Base-by-base conservation (phyloP, 768 basidiomycete species). In the Pleurotus giganteus region DNA sequence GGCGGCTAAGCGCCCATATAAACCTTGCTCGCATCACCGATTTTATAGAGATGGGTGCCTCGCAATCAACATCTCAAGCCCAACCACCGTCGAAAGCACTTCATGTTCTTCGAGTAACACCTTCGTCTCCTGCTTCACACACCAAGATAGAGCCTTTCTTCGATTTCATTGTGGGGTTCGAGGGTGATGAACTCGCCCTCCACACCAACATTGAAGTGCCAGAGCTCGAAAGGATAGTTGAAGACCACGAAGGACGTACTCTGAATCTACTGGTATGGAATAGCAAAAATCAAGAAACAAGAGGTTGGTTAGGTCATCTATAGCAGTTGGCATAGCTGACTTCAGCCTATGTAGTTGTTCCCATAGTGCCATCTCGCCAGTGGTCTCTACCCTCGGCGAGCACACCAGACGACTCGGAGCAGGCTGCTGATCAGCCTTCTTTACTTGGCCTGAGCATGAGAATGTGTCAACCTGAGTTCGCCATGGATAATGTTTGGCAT, bases 401-500 rank as follows among this genome's bases (percentile, higher is more conserved):
- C 52, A 63, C 72, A 44, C 70, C 71, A 9, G 70, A 69, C 43
- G 68, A 62, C 31, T 68, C 72, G 58, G 74, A 75, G 52, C 75
- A 71, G 36, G 59, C 72, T 5, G 72, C 71, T 17, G 70, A 76
- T 4, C 87, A 90, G 63, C 95, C 96, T 3, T 96, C 94, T 7
- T 70, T 98, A n/a, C 79, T 99, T 23, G 97, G 97, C 0, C 77
- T 99, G 5, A 94, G 90, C 64, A 87, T 98, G 83, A 83, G 96
- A 19, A 81, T 98, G 65, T 99, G 97, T 66, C 84, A 91, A 66
- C 94, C 96, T 3, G 88, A 91, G 62, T 78, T 82, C 47, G 89
- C 96, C 13, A 75, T 91, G 17, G 94, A 98, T 65, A 92, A 89
- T 59, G 94, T 99, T 4, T 99, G 97, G 95, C 97, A 98, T 70